phyloP scores from a whole-genome alignment of 257 asterid species.

The Solanum ossicruentum region DNA sequence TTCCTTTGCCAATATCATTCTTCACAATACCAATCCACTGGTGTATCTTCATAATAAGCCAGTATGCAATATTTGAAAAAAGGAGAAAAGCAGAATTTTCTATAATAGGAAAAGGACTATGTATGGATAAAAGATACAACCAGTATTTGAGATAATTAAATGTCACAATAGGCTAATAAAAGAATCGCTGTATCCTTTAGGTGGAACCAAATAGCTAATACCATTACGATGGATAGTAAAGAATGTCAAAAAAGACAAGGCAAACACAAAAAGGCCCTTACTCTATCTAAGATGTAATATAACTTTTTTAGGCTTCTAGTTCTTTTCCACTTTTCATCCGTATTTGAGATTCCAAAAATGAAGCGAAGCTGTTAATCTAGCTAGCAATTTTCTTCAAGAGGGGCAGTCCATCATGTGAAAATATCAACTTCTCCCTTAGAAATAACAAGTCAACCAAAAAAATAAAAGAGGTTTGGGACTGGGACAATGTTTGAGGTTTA shows the following conservation, averaged over 20 bases:
- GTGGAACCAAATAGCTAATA: no score
- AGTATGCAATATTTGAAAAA: slow-evolving; percentile 44
- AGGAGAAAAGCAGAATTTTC: neutral
- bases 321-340: no score
- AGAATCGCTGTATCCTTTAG: neutral
- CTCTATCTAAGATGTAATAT: no score
- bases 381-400: neutral
- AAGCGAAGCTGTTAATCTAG: neutral
- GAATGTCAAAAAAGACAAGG: neutral
- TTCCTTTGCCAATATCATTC: no score
- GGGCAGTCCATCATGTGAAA: neutral
- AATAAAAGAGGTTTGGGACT: neutral
- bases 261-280: neutral
- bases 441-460: neutral
- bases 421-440: neutral
- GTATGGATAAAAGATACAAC: neutral
- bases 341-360: neutral
- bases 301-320: no score
- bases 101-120: neutral
- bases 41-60: neutral
- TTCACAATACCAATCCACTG: neutral
- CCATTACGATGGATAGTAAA: no score
- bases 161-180: neutral
- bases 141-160: neutral
- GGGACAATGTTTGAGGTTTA: neutral